Evolutionary conservation across 2,329 filamentous ascomycete genomes (phyloP).

Genomic region (Calonectria hawksworthii): DNA sequence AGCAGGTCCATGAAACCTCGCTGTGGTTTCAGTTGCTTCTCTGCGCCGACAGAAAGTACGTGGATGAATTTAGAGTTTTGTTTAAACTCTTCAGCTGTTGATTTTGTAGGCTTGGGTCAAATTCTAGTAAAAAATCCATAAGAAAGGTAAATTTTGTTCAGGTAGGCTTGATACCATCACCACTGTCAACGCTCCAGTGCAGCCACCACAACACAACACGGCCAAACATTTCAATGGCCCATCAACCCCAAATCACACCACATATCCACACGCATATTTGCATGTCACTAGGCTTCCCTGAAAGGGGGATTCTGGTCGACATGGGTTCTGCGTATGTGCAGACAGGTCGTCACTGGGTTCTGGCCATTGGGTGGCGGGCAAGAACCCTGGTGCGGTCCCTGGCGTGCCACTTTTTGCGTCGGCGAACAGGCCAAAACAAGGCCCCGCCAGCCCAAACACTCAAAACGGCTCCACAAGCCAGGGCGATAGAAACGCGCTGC

Average conservation of each 20-base stretch:
- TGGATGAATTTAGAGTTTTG: slow-evolving; percentile 1
- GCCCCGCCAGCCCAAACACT: slow-evolving; percentile 2
- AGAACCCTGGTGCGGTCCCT: neutral
- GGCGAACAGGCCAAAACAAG: slow-evolving; percentile 16
- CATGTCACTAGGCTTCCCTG: neutral
- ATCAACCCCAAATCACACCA: neutral
- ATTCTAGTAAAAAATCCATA: neutral
- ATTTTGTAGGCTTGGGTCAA: neutral
- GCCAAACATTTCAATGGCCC: neutral
- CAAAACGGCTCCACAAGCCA: slow-evolving; percentile 27
- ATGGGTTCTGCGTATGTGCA: neutral
- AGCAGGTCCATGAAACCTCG: neutral
- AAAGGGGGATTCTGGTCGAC: neutral
- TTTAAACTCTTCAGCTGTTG: neutral
- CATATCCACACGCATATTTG: neutral
- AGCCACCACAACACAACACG: neutral
- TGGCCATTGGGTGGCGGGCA: neutral
- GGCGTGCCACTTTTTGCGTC: slow-evolving; percentile 20
- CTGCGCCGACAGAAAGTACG: neutral
- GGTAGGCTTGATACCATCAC: neutral
- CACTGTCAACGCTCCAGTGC: neutral
- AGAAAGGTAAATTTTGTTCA: neutral
- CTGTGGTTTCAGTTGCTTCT: neutral
- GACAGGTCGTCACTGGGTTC: neutral
- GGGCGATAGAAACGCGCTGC: neutral